These are phyloP conservation scores for Hydnomerulius pinastri DNA, from an alignment of 768 basidiomycete species.

Conservation along the genomic window DNA sequence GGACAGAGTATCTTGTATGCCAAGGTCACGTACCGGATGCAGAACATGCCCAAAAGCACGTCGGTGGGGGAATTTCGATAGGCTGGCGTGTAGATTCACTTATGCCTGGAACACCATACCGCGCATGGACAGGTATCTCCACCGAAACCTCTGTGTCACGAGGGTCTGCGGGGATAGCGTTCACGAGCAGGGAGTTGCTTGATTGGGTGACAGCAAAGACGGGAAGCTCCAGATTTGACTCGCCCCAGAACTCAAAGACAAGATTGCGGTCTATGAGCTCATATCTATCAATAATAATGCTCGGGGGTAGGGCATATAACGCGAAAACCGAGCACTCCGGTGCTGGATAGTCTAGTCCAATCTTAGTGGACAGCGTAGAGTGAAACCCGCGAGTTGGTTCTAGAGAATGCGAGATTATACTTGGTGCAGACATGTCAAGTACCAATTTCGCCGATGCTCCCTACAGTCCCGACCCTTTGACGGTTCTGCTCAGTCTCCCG, in stretches of 20 bases:
- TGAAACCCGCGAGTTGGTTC: conserved; percentile 30
- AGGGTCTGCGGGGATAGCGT: conserved; percentile 17
- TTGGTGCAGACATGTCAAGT: conserved; percentile 16
- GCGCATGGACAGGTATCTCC: conserved; percentile 45
- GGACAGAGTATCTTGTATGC: background rate
- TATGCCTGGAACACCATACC: conserved; percentile 38
- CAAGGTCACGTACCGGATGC: conserved; percentile 19
- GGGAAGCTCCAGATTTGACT: conserved; percentile 46
- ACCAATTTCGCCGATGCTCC: no score
- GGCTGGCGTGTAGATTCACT: conserved; percentile 13
- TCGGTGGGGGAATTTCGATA: conserved; percentile 27
- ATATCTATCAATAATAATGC: conserved; percentile 46
- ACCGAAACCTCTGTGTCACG: conserved; percentile 16
- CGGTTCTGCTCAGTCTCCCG: no score
- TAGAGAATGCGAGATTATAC: conserved; percentile 19
- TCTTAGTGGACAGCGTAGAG: conserved; percentile 27
- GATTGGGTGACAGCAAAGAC: conserved; percentile 34
- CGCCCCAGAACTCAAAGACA: conserved; percentile 37
- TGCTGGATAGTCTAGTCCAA: conserved; percentile 14
- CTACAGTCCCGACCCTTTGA: no score
- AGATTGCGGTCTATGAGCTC: conserved; percentile 39
- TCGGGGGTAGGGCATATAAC: conserved; percentile 38
- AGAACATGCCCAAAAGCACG: conserved; percentile 36
- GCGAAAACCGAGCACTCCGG: conserved; percentile 32
- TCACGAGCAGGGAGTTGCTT: conserved; percentile 32